Evolutionary conservation across 108 stramenopile species (phyloP), one percentile per base, ranked within the genome.

Genomic region (Hondaea fermentalgiana): DNA sequence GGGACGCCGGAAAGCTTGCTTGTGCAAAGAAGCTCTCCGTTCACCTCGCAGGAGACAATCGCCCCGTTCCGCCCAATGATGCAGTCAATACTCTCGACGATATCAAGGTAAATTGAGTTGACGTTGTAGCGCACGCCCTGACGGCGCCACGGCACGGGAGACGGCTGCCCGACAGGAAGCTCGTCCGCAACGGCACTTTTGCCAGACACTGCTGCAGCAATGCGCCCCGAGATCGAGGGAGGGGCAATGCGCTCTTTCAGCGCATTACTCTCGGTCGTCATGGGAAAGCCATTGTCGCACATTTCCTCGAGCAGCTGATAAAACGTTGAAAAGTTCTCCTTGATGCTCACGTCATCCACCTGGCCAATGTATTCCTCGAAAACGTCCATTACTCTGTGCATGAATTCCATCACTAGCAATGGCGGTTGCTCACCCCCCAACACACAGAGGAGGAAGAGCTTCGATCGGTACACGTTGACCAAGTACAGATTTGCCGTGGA

Each of bases 221-320:
- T 21, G 87, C 89, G 89, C 19, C 23, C 8, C 5, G 19, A n/a
- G 28, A 89, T 35, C 72, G 60, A 91, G 71, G 59, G 90, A 60
- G 45, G 93, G 93, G 95, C 97, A 94, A 99, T 98, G 95, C 98
- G 96, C 90, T 95, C 96, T 60, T 97, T 97, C 49, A 99, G 93
- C 4, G 97, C 97, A 90, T 99, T 99, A 35, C 97, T 97, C 93
- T 99, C 99, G 10, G 99, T 98, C n/a, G 97, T 98, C 53, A 99
- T 88, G 10, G 99, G 97, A 94, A 96, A 96, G 16, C 99, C 99
- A 89, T 97, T 94, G 93, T 98, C 99, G 45, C 98, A 95, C 99
- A 99, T 98, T 90, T 99, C 98, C 91, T 98, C 98, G 83, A 99
- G 88, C 44, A 99, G 89, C 89, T 98, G 98, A 93, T 98, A 99